Evolutionary conservation across 2,329 filamentous ascomycete species (phyloP).

Genomic region (Curvularia lunata): DNA sequence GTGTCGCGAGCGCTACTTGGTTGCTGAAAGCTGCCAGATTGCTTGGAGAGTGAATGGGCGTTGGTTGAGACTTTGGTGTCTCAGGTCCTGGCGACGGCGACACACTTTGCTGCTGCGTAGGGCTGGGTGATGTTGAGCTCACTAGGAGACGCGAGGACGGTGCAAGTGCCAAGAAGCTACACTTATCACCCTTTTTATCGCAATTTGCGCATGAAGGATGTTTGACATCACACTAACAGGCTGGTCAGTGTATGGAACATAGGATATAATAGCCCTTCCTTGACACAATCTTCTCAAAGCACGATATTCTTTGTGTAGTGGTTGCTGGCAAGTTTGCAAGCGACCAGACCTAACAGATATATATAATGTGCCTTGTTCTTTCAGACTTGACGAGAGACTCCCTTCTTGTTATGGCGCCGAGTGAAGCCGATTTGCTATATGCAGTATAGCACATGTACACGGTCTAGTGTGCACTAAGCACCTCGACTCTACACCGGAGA

Average conservation of each 20-base stretch:
- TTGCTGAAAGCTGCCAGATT: constrained; percentile 12
- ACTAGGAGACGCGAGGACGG: constrained; percentile 40
- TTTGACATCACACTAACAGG: constrained; percentile 40
- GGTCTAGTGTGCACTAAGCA: not conserved
- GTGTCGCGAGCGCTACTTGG: constrained; percentile 14
- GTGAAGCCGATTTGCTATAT: not conserved
- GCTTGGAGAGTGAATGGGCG: constrained; percentile 2
- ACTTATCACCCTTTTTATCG: constrained; percentile 39
- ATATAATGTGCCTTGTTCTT: not conserved
- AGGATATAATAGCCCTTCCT: not conserved
- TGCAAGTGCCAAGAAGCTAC: constrained; percentile 43
- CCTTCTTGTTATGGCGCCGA: not conserved
- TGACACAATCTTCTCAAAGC: constrained; percentile 35
- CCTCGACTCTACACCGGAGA: not conserved
- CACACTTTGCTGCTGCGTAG: constrained; percentile 8
- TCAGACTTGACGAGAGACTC: not conserved
- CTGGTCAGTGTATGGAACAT: constrained; percentile 19
- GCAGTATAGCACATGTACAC: not conserved
- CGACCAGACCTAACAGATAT: not conserved
- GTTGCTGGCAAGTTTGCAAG: not conserved
- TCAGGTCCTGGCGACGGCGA: constrained; percentile 11
- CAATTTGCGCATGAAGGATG: constrained; percentile 45
- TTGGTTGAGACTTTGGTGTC: not conserved
- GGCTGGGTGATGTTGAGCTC: constrained; percentile 14
- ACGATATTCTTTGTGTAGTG: not conserved